Conservation (phyloP, 306 rosid species). For the Gleditsia sinensis region DNA sequence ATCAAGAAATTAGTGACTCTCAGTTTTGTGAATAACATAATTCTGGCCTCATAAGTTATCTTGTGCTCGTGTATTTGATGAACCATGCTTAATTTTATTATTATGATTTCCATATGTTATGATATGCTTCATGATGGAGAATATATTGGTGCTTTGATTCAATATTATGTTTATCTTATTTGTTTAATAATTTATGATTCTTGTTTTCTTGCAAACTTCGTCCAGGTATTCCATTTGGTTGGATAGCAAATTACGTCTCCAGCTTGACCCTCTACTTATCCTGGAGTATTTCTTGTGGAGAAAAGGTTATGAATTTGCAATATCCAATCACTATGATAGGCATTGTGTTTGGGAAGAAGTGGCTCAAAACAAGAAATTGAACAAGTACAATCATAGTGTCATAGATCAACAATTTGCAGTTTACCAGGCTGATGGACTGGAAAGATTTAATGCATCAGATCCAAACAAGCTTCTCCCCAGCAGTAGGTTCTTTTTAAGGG, state of each 20-base stretch:
- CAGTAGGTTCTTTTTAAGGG: constrained; percentile 52
- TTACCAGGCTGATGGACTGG: constrained; percentile 75
- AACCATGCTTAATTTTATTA: neutral
- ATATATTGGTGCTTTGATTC: neutral
- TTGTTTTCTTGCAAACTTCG: constrained; percentile 33
- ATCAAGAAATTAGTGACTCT: neutral
- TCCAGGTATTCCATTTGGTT: constrained; percentile 94
- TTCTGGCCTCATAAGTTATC: neutral
- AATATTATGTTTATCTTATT: neutral
- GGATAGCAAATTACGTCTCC: constrained; percentile 93
- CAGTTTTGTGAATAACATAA: neutral
- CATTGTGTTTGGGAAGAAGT: constrained; percentile 94
- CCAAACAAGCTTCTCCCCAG: constrained; percentile 86
- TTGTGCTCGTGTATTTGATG: neutral
- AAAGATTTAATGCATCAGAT: constrained; percentile 71
- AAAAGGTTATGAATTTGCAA: constrained; percentile 74
- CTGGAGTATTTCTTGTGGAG: constrained; percentile 95
- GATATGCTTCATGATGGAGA: neutral
- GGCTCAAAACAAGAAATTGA: constrained; percentile 68
- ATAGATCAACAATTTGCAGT: constrained; percentile 75
- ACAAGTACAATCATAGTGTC: constrained; percentile 76
- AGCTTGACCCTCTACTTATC: constrained; percentile 83
- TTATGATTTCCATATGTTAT: neutral
- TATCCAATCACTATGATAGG: constrained; percentile 82
- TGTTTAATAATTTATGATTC: neutral